A percentile compares a stretch with the other conserved stretches of the same genome.
These are phyloP conservation scores for Reutealis trisperma DNA, from an alignment of 345 rosid genomes.

Conservation along the genomic window DNA sequence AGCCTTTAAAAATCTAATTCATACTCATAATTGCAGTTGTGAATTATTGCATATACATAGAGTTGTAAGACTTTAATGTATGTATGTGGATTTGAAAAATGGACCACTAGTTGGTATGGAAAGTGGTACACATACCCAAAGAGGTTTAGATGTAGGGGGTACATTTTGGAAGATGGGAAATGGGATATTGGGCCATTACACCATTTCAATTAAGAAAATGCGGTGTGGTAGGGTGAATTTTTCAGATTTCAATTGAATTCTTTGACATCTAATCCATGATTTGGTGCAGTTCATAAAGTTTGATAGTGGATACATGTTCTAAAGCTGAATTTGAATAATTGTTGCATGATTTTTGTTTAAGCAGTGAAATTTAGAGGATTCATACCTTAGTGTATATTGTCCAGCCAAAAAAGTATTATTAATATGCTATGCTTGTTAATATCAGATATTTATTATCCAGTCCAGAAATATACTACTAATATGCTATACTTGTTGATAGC, in stretches of 20 bases:
- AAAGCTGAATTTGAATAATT: no score
- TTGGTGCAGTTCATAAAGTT: background rate
- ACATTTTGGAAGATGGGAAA: background rate
- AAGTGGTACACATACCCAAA: constrained; percentile 7
- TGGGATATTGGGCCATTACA: constrained; percentile 8
- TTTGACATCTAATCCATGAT: background rate
- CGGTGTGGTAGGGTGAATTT: background rate
- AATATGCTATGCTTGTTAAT: no score
- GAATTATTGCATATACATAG: background rate
- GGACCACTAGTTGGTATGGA: background rate
- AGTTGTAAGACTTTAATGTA: background rate
- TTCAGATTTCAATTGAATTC: background rate
- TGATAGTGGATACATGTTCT: background rate
- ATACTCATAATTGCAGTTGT: background rate
- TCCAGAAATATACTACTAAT: no score
- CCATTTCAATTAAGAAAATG: background rate
- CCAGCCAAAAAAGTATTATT: no score
- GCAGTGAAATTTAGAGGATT: no score
- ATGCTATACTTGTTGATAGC: no score
- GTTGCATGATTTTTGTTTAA: no score
- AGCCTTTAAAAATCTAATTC: background rate
- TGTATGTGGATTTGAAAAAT: background rate
- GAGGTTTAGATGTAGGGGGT: no score
- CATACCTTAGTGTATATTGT: no score
- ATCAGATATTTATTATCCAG: no score